Percentiles rank a stretch among this genome's conserved stretches.
Evolutionary conservation across 1,284 basidiomycete species (phyloP).

Genomic region (Boletus subluridellus): DNA sequence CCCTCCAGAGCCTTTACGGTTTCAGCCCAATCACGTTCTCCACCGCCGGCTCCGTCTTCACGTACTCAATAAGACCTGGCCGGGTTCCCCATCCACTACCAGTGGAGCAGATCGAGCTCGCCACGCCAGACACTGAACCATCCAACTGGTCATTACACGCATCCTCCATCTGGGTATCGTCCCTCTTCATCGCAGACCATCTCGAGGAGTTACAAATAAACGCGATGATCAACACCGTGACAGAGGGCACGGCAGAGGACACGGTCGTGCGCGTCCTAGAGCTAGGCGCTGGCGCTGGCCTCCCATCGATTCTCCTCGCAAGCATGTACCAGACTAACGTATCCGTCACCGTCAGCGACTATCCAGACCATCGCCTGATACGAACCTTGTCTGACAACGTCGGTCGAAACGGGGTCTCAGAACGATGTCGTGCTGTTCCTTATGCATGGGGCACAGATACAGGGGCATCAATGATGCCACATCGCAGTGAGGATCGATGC

Average conservation of each 20-base stretch:
- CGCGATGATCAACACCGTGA: background rate
- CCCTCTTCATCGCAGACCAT: conserved; percentile 63
- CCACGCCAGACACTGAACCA: conserved; percentile 60
- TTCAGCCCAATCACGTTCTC: conserved; percentile 58
- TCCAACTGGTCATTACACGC: conserved; percentile 72
- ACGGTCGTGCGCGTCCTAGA: conserved; percentile 52
- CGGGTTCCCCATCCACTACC: background rate
- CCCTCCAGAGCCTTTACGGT: conserved; percentile 59
- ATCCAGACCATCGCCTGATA: conserved; percentile 65
- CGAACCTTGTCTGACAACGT: conserved; percentile 57
- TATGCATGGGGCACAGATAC: conserved; percentile 64
- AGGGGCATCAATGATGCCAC: conserved; percentile 15
- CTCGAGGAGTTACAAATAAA: conserved; percentile 34
- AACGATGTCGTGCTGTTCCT: conserved; percentile 48
- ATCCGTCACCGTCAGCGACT: conserved; percentile 59
- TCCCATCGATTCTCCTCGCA: conserved; percentile 65
- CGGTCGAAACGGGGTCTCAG: conserved; percentile 44
- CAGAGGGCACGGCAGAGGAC: background rate
- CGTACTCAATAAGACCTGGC: conserved; percentile 33
- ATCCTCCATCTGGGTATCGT: conserved; percentile 68
- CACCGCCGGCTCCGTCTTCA: conserved; percentile 48
- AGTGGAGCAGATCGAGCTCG: conserved; percentile 35
- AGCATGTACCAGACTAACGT: conserved; percentile 40
- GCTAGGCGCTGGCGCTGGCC: conserved; percentile 67
- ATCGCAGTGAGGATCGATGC: background rate